phyloP scores from a whole-genome alignment of 2,329 filamentous ascomycete species.

The Cladosporium oxysporum region DNA sequence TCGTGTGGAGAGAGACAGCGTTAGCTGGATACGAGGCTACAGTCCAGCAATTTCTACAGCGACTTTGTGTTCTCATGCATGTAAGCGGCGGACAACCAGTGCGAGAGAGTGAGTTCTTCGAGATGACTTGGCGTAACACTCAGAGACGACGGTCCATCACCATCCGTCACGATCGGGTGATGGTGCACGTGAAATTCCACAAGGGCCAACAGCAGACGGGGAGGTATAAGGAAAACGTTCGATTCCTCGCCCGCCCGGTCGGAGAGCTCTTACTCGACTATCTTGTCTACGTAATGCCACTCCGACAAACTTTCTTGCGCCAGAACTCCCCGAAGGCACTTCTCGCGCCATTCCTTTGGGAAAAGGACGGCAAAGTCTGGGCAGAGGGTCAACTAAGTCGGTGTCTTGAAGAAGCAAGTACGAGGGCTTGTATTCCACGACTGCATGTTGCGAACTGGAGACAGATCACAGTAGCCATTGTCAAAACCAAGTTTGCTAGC shows the following conservation, averaged over 20 bases:
- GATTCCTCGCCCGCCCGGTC: too few relatives aligned
- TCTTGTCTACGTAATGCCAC: constrained; percentile 22
- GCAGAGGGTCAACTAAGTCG: constrained; percentile 17
- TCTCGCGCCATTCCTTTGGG: constrained; percentile 22
- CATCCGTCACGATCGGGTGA: constrained; percentile 19
- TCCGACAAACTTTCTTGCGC: constrained; percentile 23
- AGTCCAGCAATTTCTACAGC: constrained; percentile 21
- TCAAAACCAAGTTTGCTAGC: constrained; percentile 23
- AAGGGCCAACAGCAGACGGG: constrained; percentile 23
- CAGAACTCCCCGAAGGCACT: constrained; percentile 14
- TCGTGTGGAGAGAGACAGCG: constrained; percentile 14
- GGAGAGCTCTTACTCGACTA: too few relatives aligned
- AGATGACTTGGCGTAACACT: too few relatives aligned
- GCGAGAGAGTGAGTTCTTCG: constrained; percentile 21
- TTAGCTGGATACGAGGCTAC: constrained; percentile 20
- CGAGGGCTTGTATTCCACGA: constrained; percentile 19
- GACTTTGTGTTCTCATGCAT: constrained; percentile 17
- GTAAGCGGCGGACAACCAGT: constrained; percentile 19
- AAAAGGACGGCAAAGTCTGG: constrained; percentile 23
- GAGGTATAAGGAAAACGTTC: constrained; percentile 19
- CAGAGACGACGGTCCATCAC: constrained; percentile 19
- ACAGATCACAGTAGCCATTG: constrained; percentile 23
- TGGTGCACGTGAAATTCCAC: constrained; percentile 21
- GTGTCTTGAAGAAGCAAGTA: constrained; percentile 18
- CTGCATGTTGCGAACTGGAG: constrained; percentile 22